Evolutionary conservation across 495 filamentous ascomycete species (phyloP).

Genomic region (Tirmania nivea): DNA sequence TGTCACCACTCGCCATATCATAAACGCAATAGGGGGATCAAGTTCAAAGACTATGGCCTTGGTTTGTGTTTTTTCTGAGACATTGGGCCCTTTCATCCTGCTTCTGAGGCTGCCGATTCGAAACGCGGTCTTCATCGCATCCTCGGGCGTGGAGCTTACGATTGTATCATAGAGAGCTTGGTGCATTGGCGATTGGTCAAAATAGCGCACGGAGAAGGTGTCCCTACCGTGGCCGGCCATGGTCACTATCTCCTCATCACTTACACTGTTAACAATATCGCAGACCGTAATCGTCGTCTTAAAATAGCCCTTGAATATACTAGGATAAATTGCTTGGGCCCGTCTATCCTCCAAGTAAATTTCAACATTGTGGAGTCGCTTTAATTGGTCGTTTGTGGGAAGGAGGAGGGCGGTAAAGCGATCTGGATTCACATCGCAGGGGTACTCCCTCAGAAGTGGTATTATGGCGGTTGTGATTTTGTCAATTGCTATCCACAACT

Average conservation of each 20-base stretch:
- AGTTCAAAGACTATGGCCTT: conserved; percentile 39
- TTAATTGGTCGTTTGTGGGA: conserved; percentile 28
- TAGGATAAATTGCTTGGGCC: not conserved
- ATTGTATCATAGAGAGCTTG: conserved; percentile 25
- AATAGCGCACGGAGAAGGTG: conserved; percentile 35
- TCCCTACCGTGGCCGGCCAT: not conserved
- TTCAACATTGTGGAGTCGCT: conserved; percentile 28
- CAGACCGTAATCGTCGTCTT: no score
- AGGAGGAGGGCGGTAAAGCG: conserved; percentile 30
- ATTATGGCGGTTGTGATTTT: conserved; percentile 24
- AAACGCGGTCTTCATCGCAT: conserved; percentile 18
- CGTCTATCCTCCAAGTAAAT: conserved; percentile 25
- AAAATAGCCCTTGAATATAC: no score
- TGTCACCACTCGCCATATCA: conserved; percentile 33
- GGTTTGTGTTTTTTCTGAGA: conserved; percentile 11
- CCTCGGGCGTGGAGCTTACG: no score
- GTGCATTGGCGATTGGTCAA: conserved; percentile 26
- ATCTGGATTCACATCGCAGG: conserved; percentile 24
- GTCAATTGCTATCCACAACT: conserved; percentile 40
- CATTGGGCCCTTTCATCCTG: conserved; percentile 19
- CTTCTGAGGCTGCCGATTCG: conserved; percentile 22
- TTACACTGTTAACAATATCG: no score
- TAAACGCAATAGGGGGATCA: conserved; percentile 24
- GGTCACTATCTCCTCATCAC: no score
- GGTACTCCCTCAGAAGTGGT: conserved; percentile 29